Evolutionary conservation across 805 yeast genomes (phyloP).

Genomic region (Starmerella cellae): DNA sequence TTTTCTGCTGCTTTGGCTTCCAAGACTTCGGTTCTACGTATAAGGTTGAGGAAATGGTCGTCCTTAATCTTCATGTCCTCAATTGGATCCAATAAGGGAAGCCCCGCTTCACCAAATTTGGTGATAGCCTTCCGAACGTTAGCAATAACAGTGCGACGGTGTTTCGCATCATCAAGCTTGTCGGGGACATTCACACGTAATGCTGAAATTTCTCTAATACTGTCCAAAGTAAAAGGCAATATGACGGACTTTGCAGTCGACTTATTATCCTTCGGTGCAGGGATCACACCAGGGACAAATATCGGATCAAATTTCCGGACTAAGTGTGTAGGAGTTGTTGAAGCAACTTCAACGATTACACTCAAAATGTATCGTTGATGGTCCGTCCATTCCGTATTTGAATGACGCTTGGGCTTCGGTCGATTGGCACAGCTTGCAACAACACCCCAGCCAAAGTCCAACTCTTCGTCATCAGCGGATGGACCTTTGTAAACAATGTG

Average conservation of each 20-base stretch:
- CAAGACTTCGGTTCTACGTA: conserved; percentile 69
- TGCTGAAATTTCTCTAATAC: conserved; percentile 63
- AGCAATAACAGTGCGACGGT: conserved; percentile 46
- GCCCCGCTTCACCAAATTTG: conserved; percentile 68
- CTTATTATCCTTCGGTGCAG: conserved; percentile 52
- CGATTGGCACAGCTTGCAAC: conserved; percentile 68
- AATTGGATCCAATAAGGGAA: conserved; percentile 84
- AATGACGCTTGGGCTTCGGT: conserved; percentile 31
- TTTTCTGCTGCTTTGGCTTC: conserved; percentile 60
- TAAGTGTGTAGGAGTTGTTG: conserved; percentile 61
- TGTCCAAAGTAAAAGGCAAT: conserved; percentile 71
- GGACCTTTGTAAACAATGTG: conserved; percentile 39
- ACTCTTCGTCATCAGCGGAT: conserved; percentile 19
- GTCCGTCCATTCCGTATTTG: conserved; percentile 51
- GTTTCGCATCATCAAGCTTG: conserved; percentile 37
- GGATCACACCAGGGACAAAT: conserved; percentile 82
- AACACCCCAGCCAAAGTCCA: conserved; percentile 94
- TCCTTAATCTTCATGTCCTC: conserved; percentile 84
- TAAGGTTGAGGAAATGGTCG: conserved; percentile 53
- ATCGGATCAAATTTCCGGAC: conserved; percentile 64
- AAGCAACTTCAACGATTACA: conserved; percentile 64
- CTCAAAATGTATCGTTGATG: conserved; percentile 83
- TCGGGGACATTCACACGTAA: conserved; percentile 69
- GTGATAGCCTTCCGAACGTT: conserved; percentile 67
- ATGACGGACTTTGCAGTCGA: conserved; percentile 39